Evolutionary conservation across 2,329 filamentous ascomycete genomes (phyloP).

Genomic region (Chaetomium olivaceum): DNA sequence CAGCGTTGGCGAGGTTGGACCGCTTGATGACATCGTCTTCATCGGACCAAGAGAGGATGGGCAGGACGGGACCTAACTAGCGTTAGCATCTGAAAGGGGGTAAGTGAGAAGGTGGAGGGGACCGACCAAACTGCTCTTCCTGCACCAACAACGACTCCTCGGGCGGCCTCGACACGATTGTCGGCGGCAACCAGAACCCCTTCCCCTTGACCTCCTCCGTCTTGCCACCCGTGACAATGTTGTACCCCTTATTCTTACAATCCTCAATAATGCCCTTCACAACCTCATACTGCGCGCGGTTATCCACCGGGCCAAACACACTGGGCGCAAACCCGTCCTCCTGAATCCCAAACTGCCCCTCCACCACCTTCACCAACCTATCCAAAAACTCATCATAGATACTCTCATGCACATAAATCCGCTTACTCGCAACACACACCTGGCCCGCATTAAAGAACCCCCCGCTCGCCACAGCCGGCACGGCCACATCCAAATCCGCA

Average conservation of each 20-base stretch:
- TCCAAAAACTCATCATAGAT: conserved; percentile 58
- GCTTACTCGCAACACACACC: conserved; percentile 58
- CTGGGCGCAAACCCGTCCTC: conserved; percentile 36
- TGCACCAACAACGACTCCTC: conserved; percentile 56
- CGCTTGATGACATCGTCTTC: conserved; percentile 60
- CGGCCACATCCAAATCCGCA: conserved; percentile 49
- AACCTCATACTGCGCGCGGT: conserved; percentile 64
- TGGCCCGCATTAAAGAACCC: conserved; percentile 57
- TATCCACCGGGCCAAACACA: conserved; percentile 62
- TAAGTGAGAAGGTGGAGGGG: neutral
- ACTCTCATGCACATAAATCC: conserved; percentile 61
- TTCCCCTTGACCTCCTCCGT: conserved; percentile 31
- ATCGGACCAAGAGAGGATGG: conserved; percentile 60
- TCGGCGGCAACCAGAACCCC: conserved; percentile 60
- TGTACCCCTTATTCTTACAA: conserved; percentile 54
- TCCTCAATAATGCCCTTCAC: conserved; percentile 58
- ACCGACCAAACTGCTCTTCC: conserved; percentile 61
- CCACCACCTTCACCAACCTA: conserved; percentile 45
- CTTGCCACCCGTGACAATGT: conserved; percentile 52
- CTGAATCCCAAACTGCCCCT: conserved; percentile 44
- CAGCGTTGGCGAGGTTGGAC: conserved; percentile 54
- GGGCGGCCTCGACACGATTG: conserved; percentile 59
- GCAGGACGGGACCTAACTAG: conserved; percentile 60
- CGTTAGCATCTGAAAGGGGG: neutral
- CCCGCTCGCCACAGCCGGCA: conserved; percentile 47